Base-by-base conservation (phyloP, 2,329 filamentous ascomycete genomes). In the Aspergillus persii region DNA sequence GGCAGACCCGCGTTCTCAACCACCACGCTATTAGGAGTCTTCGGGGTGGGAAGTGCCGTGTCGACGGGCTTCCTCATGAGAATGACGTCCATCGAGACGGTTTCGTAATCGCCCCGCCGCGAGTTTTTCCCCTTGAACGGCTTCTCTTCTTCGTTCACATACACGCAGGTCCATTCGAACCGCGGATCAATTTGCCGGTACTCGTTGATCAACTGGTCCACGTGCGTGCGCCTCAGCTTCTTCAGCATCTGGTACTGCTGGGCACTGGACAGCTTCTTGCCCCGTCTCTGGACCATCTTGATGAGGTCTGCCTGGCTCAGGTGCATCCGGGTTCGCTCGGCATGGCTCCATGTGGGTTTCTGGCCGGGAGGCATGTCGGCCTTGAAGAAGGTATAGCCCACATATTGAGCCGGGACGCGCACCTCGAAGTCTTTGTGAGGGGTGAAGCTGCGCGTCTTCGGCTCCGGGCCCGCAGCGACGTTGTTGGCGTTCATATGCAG, bases 161-260 rank as follows among this genome's bases (percentile, higher is more conserved):
- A 77, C n/a, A 70, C 73, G 51, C 68, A 75, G n/a, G 62, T 71
- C 73, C 75, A 78, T 59, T 74, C 68, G 15, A 72, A 74, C 4
- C 65, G 63, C 15, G 66, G 64, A 33, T 76, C 69, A 15, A 58
- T 61, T 4, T 61, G 59, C 47, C 68, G 70, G 46, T 70, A 69
- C 49, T 74, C 71, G 15, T 70, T 63, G 15, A 78, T 70, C 27
- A 79, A 58, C 18, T 67, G 63, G 26, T 74, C 71, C 46, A 79
- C 70, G 60, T 75, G 74, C 6, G 64, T 59, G 3, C 71, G 70
- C 39, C 71, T 74, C 27, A 62, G 50, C 15, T 63, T 62, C 1
- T 68, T 67, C 3, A 78, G 57, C 1, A 36, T 62, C 26, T 68
- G 65, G 47, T 74, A 76, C 50, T 74, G 69, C 39, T 72, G 65